phyloP scores from a whole-genome alignment of 1,284 basidiomycete genomes.

The Puccinia triticina region DNA sequence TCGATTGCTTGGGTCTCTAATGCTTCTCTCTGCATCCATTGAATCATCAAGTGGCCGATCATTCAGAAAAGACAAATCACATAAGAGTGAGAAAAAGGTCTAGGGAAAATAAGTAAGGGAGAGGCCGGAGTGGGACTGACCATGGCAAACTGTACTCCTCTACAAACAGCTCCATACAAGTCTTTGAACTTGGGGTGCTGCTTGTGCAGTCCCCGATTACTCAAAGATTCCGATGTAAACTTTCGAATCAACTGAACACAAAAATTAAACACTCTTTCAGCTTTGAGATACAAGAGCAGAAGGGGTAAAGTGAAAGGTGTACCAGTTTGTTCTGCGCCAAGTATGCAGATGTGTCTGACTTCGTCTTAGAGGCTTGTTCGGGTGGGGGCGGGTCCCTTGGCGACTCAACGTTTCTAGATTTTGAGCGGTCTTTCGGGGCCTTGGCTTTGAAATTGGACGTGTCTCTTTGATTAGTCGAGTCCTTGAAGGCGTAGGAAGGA shows the following conservation, averaged over 20 bases:
- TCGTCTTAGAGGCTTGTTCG: neutral
- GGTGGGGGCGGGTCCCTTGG: neutral
- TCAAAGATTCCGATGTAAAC: conserved; percentile 28
- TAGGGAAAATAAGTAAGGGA: neutral
- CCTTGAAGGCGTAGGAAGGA: neutral
- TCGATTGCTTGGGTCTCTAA: conserved; percentile 34
- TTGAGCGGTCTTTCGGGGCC: neutral
- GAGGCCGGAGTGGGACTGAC: conserved; percentile 17
- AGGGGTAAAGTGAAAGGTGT: neutral
- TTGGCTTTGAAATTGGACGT: neutral
- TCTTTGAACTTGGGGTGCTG: conserved; percentile 43
- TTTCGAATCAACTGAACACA: conserved; percentile 41
- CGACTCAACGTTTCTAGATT: neutral
- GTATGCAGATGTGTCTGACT: conserved; percentile 13
- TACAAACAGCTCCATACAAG: conserved; percentile 44
- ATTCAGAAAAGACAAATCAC: neutral
- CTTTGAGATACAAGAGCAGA: neutral
- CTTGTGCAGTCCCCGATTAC: conserved; percentile 35
- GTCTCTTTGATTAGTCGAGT: conserved; percentile 13
- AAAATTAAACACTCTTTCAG: neutral
- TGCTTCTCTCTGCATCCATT: conserved; percentile 40
- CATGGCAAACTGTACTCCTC: conserved; percentile 50
- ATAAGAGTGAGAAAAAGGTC: neutral
- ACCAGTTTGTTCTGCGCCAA: conserved; percentile 32
- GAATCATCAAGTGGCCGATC: neutral